Evolutionary conservation across 75 land plant species (phyloP).

Genomic region (Picea sitchensis): DNA sequence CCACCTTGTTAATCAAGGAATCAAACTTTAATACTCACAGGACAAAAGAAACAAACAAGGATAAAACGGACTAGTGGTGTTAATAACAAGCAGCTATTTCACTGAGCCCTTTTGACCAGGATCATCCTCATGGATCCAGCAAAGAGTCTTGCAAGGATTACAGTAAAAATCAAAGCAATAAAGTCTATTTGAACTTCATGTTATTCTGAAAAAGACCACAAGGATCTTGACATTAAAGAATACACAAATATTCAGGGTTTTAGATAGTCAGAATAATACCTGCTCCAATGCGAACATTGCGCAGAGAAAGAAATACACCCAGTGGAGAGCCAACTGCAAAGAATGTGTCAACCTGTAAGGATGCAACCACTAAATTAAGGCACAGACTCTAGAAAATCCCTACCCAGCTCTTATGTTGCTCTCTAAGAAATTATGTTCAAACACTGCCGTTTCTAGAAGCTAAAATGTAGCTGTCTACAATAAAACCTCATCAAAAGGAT

Average conservation of each 20-base stretch:
- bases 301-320: constrained; percentile 88
- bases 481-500: too few relatives aligned
- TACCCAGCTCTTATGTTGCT: background rate
- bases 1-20: background rate
- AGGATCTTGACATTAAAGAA: background rate
- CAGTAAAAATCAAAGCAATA: background rate
- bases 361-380: background rate
- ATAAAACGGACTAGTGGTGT: background rate
- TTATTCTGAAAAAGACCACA: background rate
- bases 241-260: background rate
- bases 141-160: background rate
- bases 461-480: too few relatives aligned
- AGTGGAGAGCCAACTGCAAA: constrained; percentile 99
- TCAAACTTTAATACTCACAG: background rate
- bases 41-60: background rate
- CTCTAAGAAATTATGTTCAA: too few relatives aligned
- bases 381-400: background rate
- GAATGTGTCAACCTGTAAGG: constrained; percentile 93
- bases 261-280: constrained; percentile 32
- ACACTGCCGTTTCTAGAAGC: too few relatives aligned
- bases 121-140: background rate
- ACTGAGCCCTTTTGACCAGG: background rate
- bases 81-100: background rate
- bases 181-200: too few relatives aligned
- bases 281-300: constrained; percentile 86